Evolutionary conservation across 2,329 filamentous ascomycete genomes (phyloP), one percentile per base, ranked within the genome.

Genomic region (Chrysoporthe puriensis): DNA sequence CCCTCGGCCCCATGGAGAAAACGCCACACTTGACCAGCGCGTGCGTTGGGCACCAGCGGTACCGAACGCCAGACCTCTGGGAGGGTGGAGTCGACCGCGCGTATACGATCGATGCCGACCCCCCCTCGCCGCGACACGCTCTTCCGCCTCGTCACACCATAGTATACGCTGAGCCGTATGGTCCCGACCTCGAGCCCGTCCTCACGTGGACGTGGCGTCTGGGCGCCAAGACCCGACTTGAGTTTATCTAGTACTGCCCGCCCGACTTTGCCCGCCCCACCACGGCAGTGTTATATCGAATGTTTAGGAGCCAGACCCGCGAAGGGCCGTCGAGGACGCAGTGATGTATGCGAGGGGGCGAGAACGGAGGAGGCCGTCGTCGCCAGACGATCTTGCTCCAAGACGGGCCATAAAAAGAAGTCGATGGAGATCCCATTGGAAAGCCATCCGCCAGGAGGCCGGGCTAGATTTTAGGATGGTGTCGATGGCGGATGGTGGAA

Each of bases 191-290:
- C 46, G 42, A 56, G 9, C 26, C 57, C 34, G n/a, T 61, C 18
- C 58, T 68, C 14, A 54, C 1, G 21, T n/a, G 58, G 7, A n/a
- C 57, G 7, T 40, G 26, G 9, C 43, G 61, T 8, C 46, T 52
- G 13, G 36, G 60, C n/a, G 42, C 36, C 63, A 32, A 48, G 6
- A 59, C 58, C 7, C 56, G 66, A 32, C 18, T 68, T 40, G 63
- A 66, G 57, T 68, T 66, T 34, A 42, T 66, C 63, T 66, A 68
- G 66, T 68, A 68, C 57, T 44, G 62, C 50, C 2, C 66, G 52
- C 66, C 66, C n/a, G 66, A 68, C 63, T 62, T 13, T n/a, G 46
- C 32, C 54, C 48, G 42, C 40, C 14, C 46, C n/a, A 13, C 4
- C 8, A 46, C 14, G 44, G 43, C 43, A 16, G 43, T 44, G 14